Evolutionary conservation across 805 yeast genomes (phyloP).

Genomic region (Yarrowia bubula): DNA sequence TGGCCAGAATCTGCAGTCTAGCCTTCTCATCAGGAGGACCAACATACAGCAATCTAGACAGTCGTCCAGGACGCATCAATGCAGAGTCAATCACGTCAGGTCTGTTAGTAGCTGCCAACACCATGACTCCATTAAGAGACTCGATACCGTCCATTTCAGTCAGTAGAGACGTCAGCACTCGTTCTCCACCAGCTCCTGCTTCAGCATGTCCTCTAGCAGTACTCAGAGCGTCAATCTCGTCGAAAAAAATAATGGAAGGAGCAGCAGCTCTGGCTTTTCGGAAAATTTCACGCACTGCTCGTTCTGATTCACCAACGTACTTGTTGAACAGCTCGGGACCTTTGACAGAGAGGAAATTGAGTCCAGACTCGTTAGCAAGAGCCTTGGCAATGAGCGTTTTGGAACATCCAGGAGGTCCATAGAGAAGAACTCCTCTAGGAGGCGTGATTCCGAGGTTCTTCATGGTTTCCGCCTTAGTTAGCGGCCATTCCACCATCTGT

Average conservation of each 20-base stretch:
- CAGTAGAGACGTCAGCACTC: slow-evolving; percentile 84
- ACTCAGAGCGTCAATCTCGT: slow-evolving; percentile 93
- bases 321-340: slow-evolving; percentile 96
- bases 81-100: slow-evolving; percentile 95
- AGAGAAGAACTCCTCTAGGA: slow-evolving; percentile 87
- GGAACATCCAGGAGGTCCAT: slow-evolving; percentile 99
- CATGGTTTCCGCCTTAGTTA: slow-evolving; percentile 78
- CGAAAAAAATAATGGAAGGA: slow-evolving; percentile 92
- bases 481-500: slow-evolving; percentile 90
- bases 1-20: slow-evolving; percentile 69
- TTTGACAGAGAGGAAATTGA: slow-evolving; percentile 89
- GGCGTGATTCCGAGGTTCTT: slow-evolving; percentile 75
- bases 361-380: slow-evolving; percentile 90
- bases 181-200: slow-evolving; percentile 63
- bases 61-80: slow-evolving; percentile 88
- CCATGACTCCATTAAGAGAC: slow-evolving; percentile 86
- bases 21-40: slow-evolving; percentile 87
- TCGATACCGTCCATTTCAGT: slow-evolving; percentile 98
- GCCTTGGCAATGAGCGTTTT: slow-evolving; percentile 95
- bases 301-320: slow-evolving; percentile 93
- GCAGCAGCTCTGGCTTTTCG: slow-evolving; percentile 92
- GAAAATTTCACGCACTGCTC: slow-evolving; percentile 89
- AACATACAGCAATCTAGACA: slow-evolving; percentile 90
- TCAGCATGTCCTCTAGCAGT: slow-evolving; percentile 63
- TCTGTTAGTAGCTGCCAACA: slow-evolving; percentile 94